These are phyloP conservation scores for Pisolithus albus DNA, from an alignment of 768 basidiomycete genomes.

Conservation along the genomic window DNA sequence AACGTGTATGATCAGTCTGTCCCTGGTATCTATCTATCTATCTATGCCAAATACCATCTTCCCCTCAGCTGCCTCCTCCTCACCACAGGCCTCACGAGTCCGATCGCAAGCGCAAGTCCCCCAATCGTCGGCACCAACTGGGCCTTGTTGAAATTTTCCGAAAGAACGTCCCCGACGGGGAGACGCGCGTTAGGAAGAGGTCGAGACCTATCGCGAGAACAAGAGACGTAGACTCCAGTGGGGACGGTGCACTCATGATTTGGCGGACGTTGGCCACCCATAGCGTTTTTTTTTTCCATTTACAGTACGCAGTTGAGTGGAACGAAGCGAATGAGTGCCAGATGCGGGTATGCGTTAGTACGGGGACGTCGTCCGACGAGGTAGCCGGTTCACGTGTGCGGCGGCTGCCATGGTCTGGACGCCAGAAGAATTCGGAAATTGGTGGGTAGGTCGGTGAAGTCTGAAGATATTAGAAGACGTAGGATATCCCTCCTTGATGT, in stretches of 20 bases:
- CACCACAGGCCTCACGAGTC: conserved; percentile 80
- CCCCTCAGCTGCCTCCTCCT: conserved; percentile 56
- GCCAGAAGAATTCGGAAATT: no score
- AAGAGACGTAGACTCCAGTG: conserved; percentile 88
- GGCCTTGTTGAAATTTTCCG: conserved; percentile 86
- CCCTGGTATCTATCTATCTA: no score
- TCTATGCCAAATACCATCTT: conserved; percentile 50
- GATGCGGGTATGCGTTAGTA: background rate
- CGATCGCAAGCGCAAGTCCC: conserved; percentile 67
- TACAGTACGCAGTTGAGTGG: background rate
- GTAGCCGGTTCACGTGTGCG: no score
- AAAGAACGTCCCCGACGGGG: conserved; percentile 89
- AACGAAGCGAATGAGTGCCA: background rate
- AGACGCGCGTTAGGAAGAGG: conserved; percentile 78
- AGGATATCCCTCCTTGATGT: no score
- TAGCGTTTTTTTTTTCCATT: background rate
- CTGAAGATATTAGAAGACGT: no score
- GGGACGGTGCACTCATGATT: conserved; percentile 73
- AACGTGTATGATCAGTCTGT: no score
- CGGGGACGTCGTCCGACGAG: no score
- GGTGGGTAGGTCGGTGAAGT: no score
- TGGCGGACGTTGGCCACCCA: conserved; percentile 64
- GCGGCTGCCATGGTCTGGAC: no score
- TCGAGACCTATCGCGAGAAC: conserved; percentile 85
- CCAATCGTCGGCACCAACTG: conserved; percentile 81